Evolutionary conservation across 192 early-diverging fungal genomes (phyloP), one percentile per base, ranked within the genome.

Genomic region (Rhizoclosmatium sp.): DNA sequence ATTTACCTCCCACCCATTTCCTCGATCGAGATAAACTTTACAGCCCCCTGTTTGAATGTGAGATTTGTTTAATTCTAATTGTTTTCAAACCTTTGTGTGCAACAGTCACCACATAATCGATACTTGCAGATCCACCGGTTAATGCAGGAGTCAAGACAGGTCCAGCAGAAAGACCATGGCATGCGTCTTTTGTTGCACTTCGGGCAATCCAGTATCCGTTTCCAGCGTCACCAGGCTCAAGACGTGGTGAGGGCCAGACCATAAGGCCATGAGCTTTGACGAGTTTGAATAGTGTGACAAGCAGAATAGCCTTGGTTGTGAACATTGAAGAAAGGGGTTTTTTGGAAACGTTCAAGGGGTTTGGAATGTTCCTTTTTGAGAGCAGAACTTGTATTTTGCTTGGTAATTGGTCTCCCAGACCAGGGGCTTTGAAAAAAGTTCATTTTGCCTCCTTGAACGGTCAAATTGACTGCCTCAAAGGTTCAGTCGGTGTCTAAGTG

Each of bases 201-300:
- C 40, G 67, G 9, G 67, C 67, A 16, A 69, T 69, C 2, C 40
- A 69, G 46, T 45, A 69, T 19, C 67, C 67, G 45, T 69, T 69
- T 47, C 19, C 31, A 45, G 67, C 67, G 46, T 69, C 67, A 7
- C 67, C 67, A n/a, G 67, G 67, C 9, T 45, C 67, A 2, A 69
- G 46, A 16, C 67, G 39, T 7, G 67, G 67, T 42, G 9, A 19
- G 40, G 67, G 67, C 42, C 46, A 69, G 44, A 47, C 39, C 67
- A 69, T 69, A 9, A 21, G 45, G 2, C 67, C 67, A 23, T 69
- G 67, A 2, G 67, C 67, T n/a, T 69, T 7, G 16, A 44, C 67
- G 12, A 42, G 62, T 21, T 16, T 54, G 51, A 54, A 12, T 16
- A 54, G 16, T 12, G 51, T 16, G 9, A 16, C 16, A 54, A 54